phyloP scores from a whole-genome alignment of 345 rosid genomes.

The Jatropha curcas region DNA sequence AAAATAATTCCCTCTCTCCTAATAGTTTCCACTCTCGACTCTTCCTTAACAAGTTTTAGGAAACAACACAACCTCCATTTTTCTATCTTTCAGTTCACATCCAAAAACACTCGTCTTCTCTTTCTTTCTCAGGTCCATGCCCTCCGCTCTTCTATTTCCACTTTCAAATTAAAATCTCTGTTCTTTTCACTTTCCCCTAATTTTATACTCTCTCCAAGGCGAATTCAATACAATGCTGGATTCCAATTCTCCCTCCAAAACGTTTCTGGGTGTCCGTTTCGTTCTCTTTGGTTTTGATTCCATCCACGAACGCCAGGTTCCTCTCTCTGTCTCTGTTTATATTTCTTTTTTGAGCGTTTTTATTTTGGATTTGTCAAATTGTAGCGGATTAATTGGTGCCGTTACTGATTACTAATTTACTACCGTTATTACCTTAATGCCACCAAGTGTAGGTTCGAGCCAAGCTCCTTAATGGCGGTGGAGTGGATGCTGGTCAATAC shows the following conservation, averaged over 20 bases:
- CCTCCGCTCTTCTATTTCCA: too few relatives aligned
- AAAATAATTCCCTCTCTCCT: slow-evolving; percentile 14
- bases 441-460: slow-evolving; percentile 46
- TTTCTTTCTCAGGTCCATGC: not conserved
- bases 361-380: not conserved
- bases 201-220: too few relatives aligned
- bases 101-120: not conserved
- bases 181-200: not conserved
- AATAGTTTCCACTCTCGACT: too few relatives aligned
- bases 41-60: slow-evolving; percentile 39
- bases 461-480: slow-evolving; percentile 74
- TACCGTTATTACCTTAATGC: not conserved
- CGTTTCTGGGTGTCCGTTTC: slow-evolving; percentile 69
- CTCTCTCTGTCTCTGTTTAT: not conserved
- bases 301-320: slow-evolving; percentile 40
- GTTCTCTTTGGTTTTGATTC: slow-evolving; percentile 65
- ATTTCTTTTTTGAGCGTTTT: too few relatives aligned
- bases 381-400: not conserved
- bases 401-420: not conserved
- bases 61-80: not conserved
- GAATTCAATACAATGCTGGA: slow-evolving; percentile 36
- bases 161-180: not conserved
- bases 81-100: not conserved
- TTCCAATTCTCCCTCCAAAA: slow-evolving; percentile 32
- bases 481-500: slow-evolving; percentile 54